Percentiles rank a stretch among this genome's conserved stretches.
These are phyloP conservation scores for Blastomyces silverae DNA, from an alignment of 2,329 filamentous ascomycete species.

Conservation along the genomic window DNA sequence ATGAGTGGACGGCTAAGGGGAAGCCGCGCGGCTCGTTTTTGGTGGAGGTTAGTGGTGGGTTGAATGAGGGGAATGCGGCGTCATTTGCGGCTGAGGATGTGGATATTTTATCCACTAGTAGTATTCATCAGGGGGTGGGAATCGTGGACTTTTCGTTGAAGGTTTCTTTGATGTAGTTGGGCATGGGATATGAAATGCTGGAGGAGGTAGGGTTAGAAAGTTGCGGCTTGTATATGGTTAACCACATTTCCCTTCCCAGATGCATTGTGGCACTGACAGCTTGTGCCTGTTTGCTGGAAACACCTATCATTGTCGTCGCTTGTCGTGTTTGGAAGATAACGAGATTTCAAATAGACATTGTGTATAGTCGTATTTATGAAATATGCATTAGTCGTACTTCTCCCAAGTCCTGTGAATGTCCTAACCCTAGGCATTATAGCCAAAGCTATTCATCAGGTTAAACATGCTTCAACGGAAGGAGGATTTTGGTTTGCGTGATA, in stretches of 20 bases:
- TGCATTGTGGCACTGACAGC: neutral
- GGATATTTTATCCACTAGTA: slow-evolving; percentile 92
- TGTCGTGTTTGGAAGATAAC: neutral
- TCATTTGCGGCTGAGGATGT: slow-evolving; percentile 69
- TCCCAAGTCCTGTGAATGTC: neutral
- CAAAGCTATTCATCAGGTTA: neutral
- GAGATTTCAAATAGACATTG: neutral
- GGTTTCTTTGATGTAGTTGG: slow-evolving; percentile 47
- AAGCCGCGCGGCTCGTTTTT: slow-evolving; percentile 60
- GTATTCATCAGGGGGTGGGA: slow-evolving; percentile 89
- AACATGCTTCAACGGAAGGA: neutral
- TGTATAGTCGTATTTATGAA: neutral
- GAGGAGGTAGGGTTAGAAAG: neutral
- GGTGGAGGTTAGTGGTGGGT: slow-evolving; percentile 85
- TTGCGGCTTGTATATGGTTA: neutral
- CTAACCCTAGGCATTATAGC: neutral
- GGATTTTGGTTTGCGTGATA: neutral
- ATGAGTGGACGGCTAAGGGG: slow-evolving; percentile 67
- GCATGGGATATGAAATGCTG: neutral
- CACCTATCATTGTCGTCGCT: neutral
- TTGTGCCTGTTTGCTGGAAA: neutral
- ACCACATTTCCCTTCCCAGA: neutral
- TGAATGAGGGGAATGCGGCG: slow-evolving; percentile 77
- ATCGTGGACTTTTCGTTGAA: slow-evolving; percentile 97
- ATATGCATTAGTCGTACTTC: neutral